Evolutionary conservation across 768 basidiomycete genomes (phyloP).

Genomic region (Tylopilus felleus): DNA sequence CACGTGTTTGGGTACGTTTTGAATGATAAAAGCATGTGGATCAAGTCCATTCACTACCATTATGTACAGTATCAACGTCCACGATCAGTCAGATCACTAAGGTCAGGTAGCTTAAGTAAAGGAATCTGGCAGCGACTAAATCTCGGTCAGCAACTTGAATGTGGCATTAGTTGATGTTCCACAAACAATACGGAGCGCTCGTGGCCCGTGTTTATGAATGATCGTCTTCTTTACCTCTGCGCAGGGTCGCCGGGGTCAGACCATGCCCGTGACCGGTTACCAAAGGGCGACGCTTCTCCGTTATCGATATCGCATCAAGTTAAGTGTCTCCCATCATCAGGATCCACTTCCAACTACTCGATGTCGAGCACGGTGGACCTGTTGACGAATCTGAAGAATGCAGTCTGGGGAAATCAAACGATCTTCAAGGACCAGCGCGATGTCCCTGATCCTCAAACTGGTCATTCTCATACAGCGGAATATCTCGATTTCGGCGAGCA

Average conservation of each 20-base stretch:
- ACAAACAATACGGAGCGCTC: neutral
- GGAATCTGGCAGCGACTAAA: too few relatives aligned
- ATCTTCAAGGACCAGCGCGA: neutral
- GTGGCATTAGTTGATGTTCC: neutral
- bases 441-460: neutral
- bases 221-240: neutral
- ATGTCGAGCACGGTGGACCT: neutral
- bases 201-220: neutral
- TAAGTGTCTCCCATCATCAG: neutral
- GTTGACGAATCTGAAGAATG: neutral
- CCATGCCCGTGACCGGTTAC: neutral
- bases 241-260: neutral
- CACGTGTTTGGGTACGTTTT: neutral
- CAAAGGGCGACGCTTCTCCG: neutral
- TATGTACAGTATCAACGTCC: too few relatives aligned
- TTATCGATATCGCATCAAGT: neutral
- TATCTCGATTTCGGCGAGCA: slow-evolving; percentile 3
- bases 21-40: neutral
- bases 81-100: too few relatives aligned
- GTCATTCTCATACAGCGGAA: neutral
- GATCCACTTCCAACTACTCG: neutral
- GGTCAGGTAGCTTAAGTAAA: too few relatives aligned
- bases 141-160: too few relatives aligned
- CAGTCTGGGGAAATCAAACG: slow-evolving; percentile 1
- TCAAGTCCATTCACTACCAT: neutral